These are phyloP conservation scores for Candida ortonii DNA, from an alignment of 805 yeast genomes.

Conservation along the genomic window DNA sequence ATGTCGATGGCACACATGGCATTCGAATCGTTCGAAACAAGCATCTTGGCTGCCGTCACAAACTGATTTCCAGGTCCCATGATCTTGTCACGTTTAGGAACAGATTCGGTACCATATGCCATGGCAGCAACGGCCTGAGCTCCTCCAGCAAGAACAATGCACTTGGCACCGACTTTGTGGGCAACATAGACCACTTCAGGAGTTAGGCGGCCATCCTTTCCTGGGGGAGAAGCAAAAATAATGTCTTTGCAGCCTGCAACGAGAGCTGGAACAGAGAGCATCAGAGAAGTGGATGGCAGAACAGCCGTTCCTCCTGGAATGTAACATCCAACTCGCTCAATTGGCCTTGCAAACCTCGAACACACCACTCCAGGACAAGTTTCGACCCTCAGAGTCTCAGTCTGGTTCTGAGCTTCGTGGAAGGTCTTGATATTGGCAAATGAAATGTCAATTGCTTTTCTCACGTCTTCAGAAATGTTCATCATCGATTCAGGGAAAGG, in stretches of 20 bases:
- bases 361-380: constrained; percentile 93
- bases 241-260: constrained; percentile 97
- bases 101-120: constrained; percentile 96
- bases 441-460: constrained; percentile 83
- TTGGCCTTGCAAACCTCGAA: constrained; percentile 92
- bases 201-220: constrained; percentile 85
- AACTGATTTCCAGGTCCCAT: constrained; percentile 99
- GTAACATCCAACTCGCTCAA: constrained; percentile 91
- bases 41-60: constrained; percentile 98
- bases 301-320: constrained; percentile 99
- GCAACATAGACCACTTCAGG: constrained; percentile 99
- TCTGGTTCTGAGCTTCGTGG: constrained; percentile 89
- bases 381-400: constrained; percentile 73
- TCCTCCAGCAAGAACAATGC: constrained; percentile 95
- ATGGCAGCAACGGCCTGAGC: constrained; percentile 98
- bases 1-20: constrained; percentile 96
- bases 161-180: constrained; percentile 86
- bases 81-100: constrained; percentile 93
- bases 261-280: constrained; percentile 97
- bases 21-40: constrained; percentile 90
- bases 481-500: constrained; percentile 83
- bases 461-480: constrained; percentile 69
- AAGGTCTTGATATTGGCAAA: constrained; percentile 84
- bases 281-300: constrained; percentile 93
- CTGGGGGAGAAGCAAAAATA: constrained; percentile 92